These are phyloP conservation scores for Ustilago hordei DNA, from an alignment of 1,284 basidiomycete species.

Conservation along the genomic window DNA sequence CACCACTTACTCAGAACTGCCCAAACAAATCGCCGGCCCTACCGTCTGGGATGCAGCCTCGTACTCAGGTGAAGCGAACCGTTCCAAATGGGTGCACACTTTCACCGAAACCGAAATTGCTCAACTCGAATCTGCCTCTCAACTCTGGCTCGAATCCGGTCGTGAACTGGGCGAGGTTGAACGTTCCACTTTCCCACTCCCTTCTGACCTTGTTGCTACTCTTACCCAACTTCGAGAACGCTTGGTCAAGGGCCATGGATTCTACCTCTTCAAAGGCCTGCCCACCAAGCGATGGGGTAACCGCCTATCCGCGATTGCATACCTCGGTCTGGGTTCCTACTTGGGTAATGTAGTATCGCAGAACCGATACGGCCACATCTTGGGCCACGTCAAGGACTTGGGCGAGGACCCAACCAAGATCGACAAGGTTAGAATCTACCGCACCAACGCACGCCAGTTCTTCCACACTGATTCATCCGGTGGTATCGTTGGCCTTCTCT, in stretches of 20 bases:
- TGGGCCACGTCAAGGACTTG: slow-evolving; percentile 72
- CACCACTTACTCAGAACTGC: slow-evolving; percentile 68
- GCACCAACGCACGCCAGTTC: slow-evolving; percentile 71
- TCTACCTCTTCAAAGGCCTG: slow-evolving; percentile 71
- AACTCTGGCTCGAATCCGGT: slow-evolving; percentile 56
- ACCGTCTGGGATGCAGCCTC: slow-evolving; percentile 64
- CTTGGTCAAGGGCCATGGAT: slow-evolving; percentile 65
- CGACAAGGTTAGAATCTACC: slow-evolving; percentile 72
- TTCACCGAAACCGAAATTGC: slow-evolving; percentile 52
- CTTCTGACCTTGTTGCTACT: slow-evolving; percentile 42
- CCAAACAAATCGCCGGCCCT: slow-evolving; percentile 66
- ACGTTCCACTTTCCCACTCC: slow-evolving; percentile 58
- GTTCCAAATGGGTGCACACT: slow-evolving; percentile 52
- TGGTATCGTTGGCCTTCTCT: slow-evolving; percentile 71
- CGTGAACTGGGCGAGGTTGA: slow-evolving; percentile 62
- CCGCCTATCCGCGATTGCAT: slow-evolving; percentile 69
- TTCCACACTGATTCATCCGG: slow-evolving; percentile 69
- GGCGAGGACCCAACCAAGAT: slow-evolving; percentile 72
- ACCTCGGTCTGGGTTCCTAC: slow-evolving; percentile 70
- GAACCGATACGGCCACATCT: slow-evolving; percentile 71
- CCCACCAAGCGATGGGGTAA: slow-evolving; percentile 70
- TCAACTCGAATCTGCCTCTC: slow-evolving; percentile 54
- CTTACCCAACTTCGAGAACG: slow-evolving; percentile 46
- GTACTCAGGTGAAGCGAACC: slow-evolving; percentile 60
- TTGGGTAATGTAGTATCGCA: slow-evolving; percentile 70